phyloP scores from a whole-genome alignment of 345 rosid species.

The Eucalyptus cloeziana region DNA sequence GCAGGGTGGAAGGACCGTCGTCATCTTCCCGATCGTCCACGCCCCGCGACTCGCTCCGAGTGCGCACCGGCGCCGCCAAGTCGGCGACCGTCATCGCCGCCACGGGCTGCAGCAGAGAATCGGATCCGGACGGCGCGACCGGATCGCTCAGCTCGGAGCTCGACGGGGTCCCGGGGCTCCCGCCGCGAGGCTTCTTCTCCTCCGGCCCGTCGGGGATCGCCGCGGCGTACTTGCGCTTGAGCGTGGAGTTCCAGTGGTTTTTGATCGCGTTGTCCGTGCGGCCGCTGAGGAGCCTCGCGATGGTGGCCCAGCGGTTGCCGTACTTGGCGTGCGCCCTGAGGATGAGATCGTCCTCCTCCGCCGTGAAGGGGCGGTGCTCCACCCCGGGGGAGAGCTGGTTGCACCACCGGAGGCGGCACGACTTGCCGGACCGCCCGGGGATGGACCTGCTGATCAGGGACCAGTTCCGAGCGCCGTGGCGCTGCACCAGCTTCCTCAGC shows the following conservation, averaged over 20 bases:
- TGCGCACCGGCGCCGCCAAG: neutral
- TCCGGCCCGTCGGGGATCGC: neutral
- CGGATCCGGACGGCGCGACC: neutral
- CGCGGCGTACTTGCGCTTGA: constrained; percentile 19
- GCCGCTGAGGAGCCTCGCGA: constrained; percentile 39
- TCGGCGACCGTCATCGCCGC: neutral
- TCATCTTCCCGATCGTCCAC: neutral
- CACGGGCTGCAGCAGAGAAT: neutral
- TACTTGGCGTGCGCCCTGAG: constrained; percentile 27
- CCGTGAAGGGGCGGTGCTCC: constrained; percentile 33
- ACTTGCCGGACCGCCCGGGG: constrained; percentile 53
- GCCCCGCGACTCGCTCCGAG: neutral
- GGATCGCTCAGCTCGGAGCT: neutral
- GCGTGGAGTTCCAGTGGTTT: constrained; percentile 61
- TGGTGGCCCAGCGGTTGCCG: constrained; percentile 59
- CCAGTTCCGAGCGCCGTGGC: constrained; percentile 50
- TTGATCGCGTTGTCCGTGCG: constrained; percentile 54
- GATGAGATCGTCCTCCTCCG: constrained; percentile 45
- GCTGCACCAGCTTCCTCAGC: constrained; percentile 24
- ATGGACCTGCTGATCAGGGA: constrained; percentile 33
- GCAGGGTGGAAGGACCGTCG: constrained; percentile 21
- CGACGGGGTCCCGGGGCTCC: neutral
- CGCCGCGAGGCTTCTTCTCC: neutral
- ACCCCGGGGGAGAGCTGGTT: constrained; percentile 58
- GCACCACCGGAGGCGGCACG: constrained; percentile 61